Base-by-base conservation (phyloP, 352 stramenopile species). In the Phytophthora cryptogea region DNA sequence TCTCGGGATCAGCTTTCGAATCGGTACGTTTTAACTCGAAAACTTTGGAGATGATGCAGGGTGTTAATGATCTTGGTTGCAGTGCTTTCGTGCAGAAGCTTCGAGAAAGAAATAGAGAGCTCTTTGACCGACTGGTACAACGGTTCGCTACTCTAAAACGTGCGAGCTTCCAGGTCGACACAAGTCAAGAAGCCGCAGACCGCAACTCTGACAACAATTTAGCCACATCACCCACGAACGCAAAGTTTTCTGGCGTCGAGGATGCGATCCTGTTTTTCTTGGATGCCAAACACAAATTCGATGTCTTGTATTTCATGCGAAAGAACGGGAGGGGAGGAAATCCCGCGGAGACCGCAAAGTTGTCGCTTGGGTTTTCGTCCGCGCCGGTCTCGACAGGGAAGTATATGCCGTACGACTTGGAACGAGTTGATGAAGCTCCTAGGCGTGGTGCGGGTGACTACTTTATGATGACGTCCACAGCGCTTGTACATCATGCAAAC, bases 261-360 rank as follows among this genome's bases (percentile, higher is more conserved):
- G 80, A 90, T 27, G 80, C 83, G 0, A 77, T 92, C 9, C 33
- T 92, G 31, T 87, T 86, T 44, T 92, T 92, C 39, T 42, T 92
- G 52, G 59, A 75, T 16, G 74, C 83, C 37, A 92, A 88, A 51
- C 80, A 90, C 64, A 76, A 66, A n/a, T 72, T 70, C 44, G 80
- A 92, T 42, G 57, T 92, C 8, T 54, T 90, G n/a, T 89, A 89
- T 46, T 89, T 90, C 43, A 74, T 76, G 51, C 67, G 54, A 32
- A 78, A 73, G 14, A 33, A 48, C 3, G 35, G 50, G 8, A 49
- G 44, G 36, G 33, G 14, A 43, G 50, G 14, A 43, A 50, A 48
- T 20, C 17, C 64, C 20, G 40, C 41, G 9, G 33, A 48, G 14
- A 46, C 42, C n/a, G 53, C 46, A 20, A 51, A 58, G 3, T 4